Percentiles rank a stretch among this genome's conserved stretches.
Evolutionary conservation across 2,329 filamentous ascomycete species (phyloP).

Genomic region (Epicoccum nigrum): DNA sequence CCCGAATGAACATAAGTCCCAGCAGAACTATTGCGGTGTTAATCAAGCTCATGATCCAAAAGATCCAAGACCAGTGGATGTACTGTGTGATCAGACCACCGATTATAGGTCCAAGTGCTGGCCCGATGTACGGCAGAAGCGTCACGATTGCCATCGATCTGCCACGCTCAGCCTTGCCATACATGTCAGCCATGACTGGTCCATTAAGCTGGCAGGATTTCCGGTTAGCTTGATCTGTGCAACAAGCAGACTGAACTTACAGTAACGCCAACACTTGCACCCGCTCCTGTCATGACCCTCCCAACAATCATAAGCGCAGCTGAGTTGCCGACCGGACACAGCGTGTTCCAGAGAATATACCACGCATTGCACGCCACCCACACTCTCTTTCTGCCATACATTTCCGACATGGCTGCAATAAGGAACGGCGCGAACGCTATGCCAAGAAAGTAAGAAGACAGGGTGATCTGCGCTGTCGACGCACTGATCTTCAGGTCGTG

Average conservation of each 20-base stretch:
- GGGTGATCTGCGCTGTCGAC: slow-evolving; percentile 16
- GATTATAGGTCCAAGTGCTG: slow-evolving; percentile 33
- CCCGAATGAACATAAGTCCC: slow-evolving; percentile 46
- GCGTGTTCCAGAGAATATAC: slow-evolving; percentile 22
- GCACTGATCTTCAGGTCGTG: slow-evolving; percentile 16
- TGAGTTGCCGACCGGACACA: slow-evolving; percentile 10
- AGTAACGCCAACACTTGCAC: slow-evolving; percentile 20
- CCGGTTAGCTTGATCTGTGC: background rate
- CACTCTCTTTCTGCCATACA: slow-evolving; percentile 17
- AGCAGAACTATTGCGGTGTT: slow-evolving; percentile 23
- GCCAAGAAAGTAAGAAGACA: slow-evolving; percentile 21
- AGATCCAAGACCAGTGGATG: slow-evolving; percentile 32
- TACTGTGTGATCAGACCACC: slow-evolving; percentile 28
- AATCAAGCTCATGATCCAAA: slow-evolving; percentile 31
- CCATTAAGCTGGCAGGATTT: slow-evolving; percentile 12
- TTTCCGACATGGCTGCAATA: slow-evolving; percentile 15
- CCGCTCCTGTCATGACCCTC: slow-evolving; percentile 17
- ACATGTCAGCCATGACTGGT: slow-evolving; percentile 24
- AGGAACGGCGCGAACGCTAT: slow-evolving; percentile 22
- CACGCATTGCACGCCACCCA: slow-evolving; percentile 16
- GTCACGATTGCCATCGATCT: slow-evolving; percentile 23
- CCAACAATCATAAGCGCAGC: slow-evolving; percentile 19
- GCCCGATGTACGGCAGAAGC: slow-evolving; percentile 22
- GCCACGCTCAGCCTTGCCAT: slow-evolving; percentile 18
- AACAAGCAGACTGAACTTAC: slow-evolving; percentile 1